Evolutionary conservation across 345 rosid species (phyloP).

Genomic region (Arabis hirsuta): DNA sequence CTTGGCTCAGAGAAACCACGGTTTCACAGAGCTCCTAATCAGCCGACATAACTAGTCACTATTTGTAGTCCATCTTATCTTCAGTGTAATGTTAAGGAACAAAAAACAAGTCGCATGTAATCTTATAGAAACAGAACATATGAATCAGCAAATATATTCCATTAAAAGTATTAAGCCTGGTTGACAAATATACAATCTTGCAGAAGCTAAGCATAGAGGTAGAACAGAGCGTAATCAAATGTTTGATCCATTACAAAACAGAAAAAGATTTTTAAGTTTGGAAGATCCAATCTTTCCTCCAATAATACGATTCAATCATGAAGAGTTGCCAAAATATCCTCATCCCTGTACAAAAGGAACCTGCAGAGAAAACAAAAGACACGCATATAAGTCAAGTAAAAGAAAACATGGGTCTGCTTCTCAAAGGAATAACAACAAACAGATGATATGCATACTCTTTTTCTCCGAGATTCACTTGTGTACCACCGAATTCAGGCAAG

Average conservation of each 20-base stretch:
- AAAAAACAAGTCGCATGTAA: conserved; percentile 8
- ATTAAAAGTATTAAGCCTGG: background rate
- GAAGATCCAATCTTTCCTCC: background rate
- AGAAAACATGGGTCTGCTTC: background rate
- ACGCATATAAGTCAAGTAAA: background rate
- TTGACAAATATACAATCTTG: background rate
- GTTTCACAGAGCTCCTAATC: conserved; percentile 36
- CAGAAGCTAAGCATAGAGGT: background rate
- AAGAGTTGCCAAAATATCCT: conserved; percentile 63
- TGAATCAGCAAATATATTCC: background rate
- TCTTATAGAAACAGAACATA: background rate
- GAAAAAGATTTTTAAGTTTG: background rate
- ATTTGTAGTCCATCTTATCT: conserved; percentile 13
- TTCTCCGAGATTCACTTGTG: conserved; percentile 41
- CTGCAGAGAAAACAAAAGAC: conserved; percentile 28
- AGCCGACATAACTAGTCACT: conserved; percentile 39
- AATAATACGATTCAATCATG: conserved; percentile 45
- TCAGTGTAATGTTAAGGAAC: conserved; percentile 17
- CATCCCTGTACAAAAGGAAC: conserved; percentile 60
- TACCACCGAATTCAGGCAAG: conserved; percentile 54
- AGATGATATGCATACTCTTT: conserved; percentile 54
- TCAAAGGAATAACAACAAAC: background rate
- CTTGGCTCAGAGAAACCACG: conserved; percentile 33
- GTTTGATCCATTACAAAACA: no score
- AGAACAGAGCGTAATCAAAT: background rate